Base-by-base conservation (phyloP, 2,329 filamentous ascomycete genomes). In the Hirsutella rhossiliensis region DNA sequence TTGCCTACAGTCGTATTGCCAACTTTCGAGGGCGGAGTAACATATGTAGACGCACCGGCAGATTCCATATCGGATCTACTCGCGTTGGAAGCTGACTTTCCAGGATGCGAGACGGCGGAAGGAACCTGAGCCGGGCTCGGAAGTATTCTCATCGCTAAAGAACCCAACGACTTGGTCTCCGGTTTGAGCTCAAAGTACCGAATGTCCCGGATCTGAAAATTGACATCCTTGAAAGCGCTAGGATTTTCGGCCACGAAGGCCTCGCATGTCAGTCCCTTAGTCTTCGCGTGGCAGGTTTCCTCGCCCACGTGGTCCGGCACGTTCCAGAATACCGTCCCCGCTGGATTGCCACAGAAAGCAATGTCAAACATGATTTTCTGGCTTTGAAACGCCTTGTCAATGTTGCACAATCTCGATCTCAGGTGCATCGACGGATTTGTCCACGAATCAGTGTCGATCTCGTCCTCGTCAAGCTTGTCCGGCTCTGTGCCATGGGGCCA, bases 401-500 rank as follows among this genome's bases (percentile, higher is more conserved):
- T 43, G 32, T 47, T n/a, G 17, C 45, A 47, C 8, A 11, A 8
- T 4, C 18, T 23, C 11, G n/a, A 19, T 17, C 17, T 23, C 11
- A 47, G 17, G 29, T 44, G 38, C 8, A 47, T n/a, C 5, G 45
- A 43, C 3, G 45, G 41, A 2, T 4, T 34, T 9, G 5, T 27
- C 45, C 45, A 47, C 5, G 17, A 6, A 2, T 30, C 34, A 2
- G 42, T 41, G 17, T 47, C 42, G n/a, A 32, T 30, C 4, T 11
- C 18, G 4, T 30, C 11, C 2, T 32, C 13, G 4, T 41, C 40
- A 30, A 65, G 47, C 43, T 66, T 54, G 18, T 36, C 27, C 11
- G 64, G 64, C 8, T 50, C 55, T 11, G 36, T 36, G 30, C 28
- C 49, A 9, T 50, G 46, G 12, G 47, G 43, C 62, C 62, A 67